Base-by-base conservation (phyloP, 2,329 filamentous ascomycete species). In the Fusarium austroafricanum region DNA sequence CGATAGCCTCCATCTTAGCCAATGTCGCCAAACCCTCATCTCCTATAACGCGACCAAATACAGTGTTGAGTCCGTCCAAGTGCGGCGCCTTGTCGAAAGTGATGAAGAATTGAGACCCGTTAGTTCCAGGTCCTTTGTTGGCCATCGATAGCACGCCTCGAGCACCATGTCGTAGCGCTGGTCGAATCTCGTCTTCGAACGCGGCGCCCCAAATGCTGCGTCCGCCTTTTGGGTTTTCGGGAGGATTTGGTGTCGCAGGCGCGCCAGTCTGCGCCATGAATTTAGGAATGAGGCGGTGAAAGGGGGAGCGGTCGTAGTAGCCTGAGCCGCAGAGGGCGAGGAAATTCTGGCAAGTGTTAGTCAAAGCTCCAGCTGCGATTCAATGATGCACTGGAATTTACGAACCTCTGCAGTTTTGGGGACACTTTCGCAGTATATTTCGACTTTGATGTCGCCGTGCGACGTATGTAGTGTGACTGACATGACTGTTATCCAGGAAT, bases 351-450 rank as follows among this genome's bases (percentile, higher is more conserved):
- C 21, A 38, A 18, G 23, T 20, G 49, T 73, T 59, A 72, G 61
- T 52, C 21, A 26, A 44, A n/a, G 65, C 44, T 35, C 23, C 31
- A n/a, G 65, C 44, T 35, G 26, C 31, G 20, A 9, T 12, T 15
- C 28, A 18, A 26, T 11, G n/a, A 21, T 37, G 28, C 49, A 26
- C 55, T 33, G 14, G 35, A 38, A 42, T 20, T 60, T 21, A 72
- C 81, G 56, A 82, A 91, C 91, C 82, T 97, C 92, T 67, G 94
- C 91, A 1, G 96, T 97, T 79, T 95, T 94, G 66, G 96, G 96
- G 31, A 97, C 93, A 72, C 92, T 90, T 79, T 97, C 93, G 83
- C 95, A 98, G 82, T 97, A 98, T 71, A 99, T 84, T 80, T 98
- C 96, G 73, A 98, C 88, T 82, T 98, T 99, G 77, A 99, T 86